Percentiles rank a stretch among this genome's conserved stretches.
These are phyloP conservation scores for Chlamydomonas sp. DNA, from an alignment of 139 green algal genomes.

Conservation along the genomic window DNA sequence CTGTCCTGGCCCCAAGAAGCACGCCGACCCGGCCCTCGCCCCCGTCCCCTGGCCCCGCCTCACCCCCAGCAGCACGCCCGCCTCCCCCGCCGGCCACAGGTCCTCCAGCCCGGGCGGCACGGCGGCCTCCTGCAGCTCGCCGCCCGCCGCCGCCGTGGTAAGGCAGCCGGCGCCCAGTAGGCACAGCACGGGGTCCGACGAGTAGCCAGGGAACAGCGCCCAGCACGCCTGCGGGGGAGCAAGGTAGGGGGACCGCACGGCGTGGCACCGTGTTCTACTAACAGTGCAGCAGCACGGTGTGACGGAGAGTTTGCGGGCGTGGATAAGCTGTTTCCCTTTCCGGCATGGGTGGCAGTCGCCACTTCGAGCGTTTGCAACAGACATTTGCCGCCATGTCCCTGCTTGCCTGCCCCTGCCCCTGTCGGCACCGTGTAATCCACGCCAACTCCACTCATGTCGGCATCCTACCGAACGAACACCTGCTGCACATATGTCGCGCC, in stretches of 20 bases:
- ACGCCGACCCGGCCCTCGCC: not conserved
- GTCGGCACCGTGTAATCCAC: not conserved
- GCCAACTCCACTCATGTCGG: slow-evolving; percentile 15
- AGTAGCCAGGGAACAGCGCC: slow-evolving; percentile 45
- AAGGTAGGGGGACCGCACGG: not conserved
- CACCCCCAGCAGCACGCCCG: slow-evolving; percentile 70
- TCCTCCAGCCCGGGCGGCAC: slow-evolving; percentile 49
- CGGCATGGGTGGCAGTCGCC: not conserved
- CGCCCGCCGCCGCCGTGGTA: slow-evolving; percentile 48
- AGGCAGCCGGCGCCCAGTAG: slow-evolving; percentile 63
- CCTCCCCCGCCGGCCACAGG: slow-evolving; percentile 55
- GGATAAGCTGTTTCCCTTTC: too few relatives aligned
- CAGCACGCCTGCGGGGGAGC: slow-evolving; percentile 33
- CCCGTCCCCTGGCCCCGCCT: not conserved
- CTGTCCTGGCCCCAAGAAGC: too few relatives aligned
- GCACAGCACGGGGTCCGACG: slow-evolving; percentile 57
- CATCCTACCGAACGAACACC: too few relatives aligned
- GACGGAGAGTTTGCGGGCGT: not conserved
- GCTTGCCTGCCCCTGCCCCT: too few relatives aligned
- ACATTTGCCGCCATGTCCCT: too few relatives aligned
- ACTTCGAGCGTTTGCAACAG: not conserved
- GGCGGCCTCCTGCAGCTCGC: slow-evolving; percentile 58
- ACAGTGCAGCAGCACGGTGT: not conserved
- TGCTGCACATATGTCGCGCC: too few relatives aligned
- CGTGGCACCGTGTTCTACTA: not conserved